Conservation (phyloP, 208 protist genomes). For the Ichthyophonus hoferi region DNA sequence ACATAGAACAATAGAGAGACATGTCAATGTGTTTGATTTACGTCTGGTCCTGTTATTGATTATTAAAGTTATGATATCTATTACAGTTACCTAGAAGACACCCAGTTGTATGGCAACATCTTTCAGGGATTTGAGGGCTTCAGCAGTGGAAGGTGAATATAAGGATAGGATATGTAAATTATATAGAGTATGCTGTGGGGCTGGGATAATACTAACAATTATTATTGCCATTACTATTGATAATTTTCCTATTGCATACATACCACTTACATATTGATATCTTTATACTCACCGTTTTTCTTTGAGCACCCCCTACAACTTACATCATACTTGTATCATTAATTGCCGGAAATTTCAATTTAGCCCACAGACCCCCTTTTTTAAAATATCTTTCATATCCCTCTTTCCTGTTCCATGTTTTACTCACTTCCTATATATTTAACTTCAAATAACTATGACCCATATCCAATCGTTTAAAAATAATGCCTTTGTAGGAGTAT, state of each 20-base stretch:
- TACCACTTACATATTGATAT: background rate
- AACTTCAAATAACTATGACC: too few species aligned
- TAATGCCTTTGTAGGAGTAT: too few species aligned
- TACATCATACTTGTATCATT: background rate
- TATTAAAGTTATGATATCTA: too few species aligned
- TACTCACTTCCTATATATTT: too few species aligned
- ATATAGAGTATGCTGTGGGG: too few species aligned
- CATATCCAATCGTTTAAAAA: too few species aligned
- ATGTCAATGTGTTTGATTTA: too few species aligned
- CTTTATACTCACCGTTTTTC: background rate
- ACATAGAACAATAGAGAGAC: too few species aligned
- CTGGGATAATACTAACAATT: too few species aligned
- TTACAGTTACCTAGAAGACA: constrained; percentile 43
- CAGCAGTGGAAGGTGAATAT: background rate
- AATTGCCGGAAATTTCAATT: background rate
- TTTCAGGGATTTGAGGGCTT: constrained; percentile 34
- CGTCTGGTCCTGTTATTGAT: too few species aligned
- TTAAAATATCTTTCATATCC: background rate
- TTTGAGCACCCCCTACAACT: background rate
- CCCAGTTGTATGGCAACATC: constrained; percentile 38
- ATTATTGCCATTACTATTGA: background rate
- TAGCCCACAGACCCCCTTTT: background rate
- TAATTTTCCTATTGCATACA: background rate
- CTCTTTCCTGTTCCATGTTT: background rate
- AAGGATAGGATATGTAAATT: too few species aligned